Conservation (phyloP, 371 early-diverging fungal species). For the Nematocida sp. region DNA sequence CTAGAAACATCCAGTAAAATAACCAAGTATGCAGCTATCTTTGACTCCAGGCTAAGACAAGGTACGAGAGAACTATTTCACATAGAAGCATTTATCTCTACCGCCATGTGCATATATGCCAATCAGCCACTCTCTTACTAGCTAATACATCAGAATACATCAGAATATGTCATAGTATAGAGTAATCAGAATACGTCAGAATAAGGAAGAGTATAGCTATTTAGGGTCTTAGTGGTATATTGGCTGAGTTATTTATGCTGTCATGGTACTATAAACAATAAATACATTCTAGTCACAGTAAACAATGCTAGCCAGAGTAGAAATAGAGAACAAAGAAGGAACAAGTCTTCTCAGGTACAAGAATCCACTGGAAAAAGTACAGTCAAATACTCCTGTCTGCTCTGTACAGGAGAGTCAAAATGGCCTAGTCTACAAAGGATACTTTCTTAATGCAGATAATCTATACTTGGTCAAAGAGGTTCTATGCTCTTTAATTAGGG, state of each 20-base stretch:
- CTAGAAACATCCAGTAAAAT: constrained; percentile 11
- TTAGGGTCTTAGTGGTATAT: neutral
- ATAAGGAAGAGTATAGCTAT: neutral
- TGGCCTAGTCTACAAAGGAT: constrained; percentile 30
- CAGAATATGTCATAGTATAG: neutral
- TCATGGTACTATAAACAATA: neutral
- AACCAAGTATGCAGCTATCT: constrained; percentile 56
- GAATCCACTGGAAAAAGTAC: neutral
- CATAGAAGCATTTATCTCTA: constrained; percentile 85
- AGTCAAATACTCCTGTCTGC: constrained; percentile 3
- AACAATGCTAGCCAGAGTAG: constrained; percentile 47
- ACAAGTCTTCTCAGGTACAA: constrained; percentile 16
- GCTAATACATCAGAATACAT: too few relatives aligned
- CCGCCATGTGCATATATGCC: constrained; percentile 47
- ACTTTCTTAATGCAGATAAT: constrained; percentile 31
- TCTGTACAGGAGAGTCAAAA: constrained; percentile 21
- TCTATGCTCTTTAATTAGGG: constrained; percentile 11
- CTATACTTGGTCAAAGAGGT: constrained; percentile 32
- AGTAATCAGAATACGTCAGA: neutral
- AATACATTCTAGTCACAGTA: neutral
- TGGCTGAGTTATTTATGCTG: neutral
- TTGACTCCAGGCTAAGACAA: constrained; percentile 68
- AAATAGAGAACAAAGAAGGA: constrained; percentile 42
- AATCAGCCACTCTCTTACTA: too few relatives aligned
- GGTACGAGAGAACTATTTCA: constrained; percentile 90